Evolutionary conservation across 2,329 filamentous ascomycete genomes (phyloP).

Genomic region (Neofusicoccum sp.): DNA sequence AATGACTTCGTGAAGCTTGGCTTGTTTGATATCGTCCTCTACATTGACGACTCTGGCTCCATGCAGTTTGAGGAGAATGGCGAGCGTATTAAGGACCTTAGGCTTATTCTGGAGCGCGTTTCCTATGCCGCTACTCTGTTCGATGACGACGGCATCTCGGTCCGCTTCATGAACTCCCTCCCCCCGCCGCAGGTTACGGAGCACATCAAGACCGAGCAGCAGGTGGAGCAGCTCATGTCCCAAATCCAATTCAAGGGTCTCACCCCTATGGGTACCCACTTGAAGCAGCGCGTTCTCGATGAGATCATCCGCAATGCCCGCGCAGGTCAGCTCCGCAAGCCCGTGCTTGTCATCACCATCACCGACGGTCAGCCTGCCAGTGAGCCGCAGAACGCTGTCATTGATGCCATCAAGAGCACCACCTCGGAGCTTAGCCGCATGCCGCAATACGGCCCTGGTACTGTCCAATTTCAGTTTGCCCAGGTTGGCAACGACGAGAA

Average conservation of each 20-base stretch:
- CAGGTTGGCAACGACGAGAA: slow-evolving; percentile 67
- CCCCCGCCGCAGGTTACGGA: slow-evolving; percentile 48
- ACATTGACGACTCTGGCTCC: slow-evolving; percentile 66
- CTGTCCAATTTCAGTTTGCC: slow-evolving; percentile 66
- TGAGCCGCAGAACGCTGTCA: slow-evolving; percentile 56
- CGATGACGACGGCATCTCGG: slow-evolving; percentile 64
- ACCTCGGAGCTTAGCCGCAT: slow-evolving; percentile 48
- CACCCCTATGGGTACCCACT: slow-evolving; percentile 63
- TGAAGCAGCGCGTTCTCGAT: slow-evolving; percentile 63
- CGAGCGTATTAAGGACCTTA: slow-evolving; percentile 64
- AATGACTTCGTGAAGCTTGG: slow-evolving; percentile 63
- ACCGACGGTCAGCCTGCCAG: slow-evolving; percentile 66
- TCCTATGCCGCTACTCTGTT: slow-evolving; percentile 66
- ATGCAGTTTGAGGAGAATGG: slow-evolving; percentile 68
- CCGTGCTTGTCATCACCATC: slow-evolving; percentile 63
- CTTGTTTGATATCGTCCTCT: slow-evolving; percentile 62
- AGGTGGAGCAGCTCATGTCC: slow-evolving; percentile 58
- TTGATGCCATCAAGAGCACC: slow-evolving; percentile 57
- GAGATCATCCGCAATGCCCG: slow-evolving; percentile 56
- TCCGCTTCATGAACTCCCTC: slow-evolving; percentile 69
- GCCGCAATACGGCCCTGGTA: slow-evolving; percentile 54
- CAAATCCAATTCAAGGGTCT: slow-evolving; percentile 63
- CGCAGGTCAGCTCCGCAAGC: slow-evolving; percentile 57
- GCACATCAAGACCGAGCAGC: slow-evolving; percentile 55
- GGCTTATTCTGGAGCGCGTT: slow-evolving; percentile 62